Base-by-base conservation (phyloP, 345 rosid species). In the Salix exigua region DNA sequence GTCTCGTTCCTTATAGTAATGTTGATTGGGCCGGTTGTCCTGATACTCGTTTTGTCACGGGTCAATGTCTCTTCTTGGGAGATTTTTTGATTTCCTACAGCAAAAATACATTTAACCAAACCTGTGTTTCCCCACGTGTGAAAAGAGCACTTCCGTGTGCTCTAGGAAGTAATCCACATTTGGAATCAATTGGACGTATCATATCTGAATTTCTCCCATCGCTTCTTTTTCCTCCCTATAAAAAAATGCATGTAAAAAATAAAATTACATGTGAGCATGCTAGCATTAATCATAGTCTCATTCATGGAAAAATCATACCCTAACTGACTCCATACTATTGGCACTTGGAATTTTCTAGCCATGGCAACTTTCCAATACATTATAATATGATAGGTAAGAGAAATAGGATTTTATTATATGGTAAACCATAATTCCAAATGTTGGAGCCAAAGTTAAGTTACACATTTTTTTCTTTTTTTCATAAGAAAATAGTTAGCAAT, bases 81-180 rank as follows among this genome's bases (percentile, higher is more conserved):
- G 37, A 35, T 35, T 35, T 35, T 35, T 35, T 35, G 37, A 35
- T 35, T 42, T 42, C 46, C 14, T 40, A n/a, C 60, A 75, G 66
- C 0, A 68, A 50, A 76, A 42, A 64, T 19, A 60, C 42, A 73
- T 26, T 58, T 53, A 73, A 63, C 60, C 68, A 71, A 82, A 92
- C 99, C 97, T 96, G 99, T 62, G 99, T 96, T 90, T 96, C 99
- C 33, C 99, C 99, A n/a, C 98, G 99, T 31, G 99, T 96, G 85
- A 96, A 96, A 76, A 96, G 99, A 79, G 97, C 86, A 83, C 99
- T 96, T 74, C 99, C 98, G 78, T 96, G 99, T 26, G 98, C 95
- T 80, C 99, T 90, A 75, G 98, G 99, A 72, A 96, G 97, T 75
- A 96, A 76, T 70, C 99, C 94, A 83, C 98, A 93, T 80, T 86